Base-by-base conservation (phyloP, 768 basidiomycete species). In the Rhodotorula graminis region DNA sequence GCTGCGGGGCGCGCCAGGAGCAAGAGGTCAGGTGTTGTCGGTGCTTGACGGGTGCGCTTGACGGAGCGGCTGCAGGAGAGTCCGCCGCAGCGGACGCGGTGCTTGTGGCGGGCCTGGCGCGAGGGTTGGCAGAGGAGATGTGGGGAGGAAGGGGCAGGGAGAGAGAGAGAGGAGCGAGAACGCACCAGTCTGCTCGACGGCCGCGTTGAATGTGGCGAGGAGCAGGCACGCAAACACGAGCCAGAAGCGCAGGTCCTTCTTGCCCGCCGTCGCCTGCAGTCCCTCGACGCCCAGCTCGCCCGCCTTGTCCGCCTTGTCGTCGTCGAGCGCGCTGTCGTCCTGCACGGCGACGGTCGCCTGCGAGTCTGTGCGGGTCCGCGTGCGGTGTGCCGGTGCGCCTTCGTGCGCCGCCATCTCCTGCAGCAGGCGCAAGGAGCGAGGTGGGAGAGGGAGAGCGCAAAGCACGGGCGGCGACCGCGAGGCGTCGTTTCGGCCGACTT, bases 181-280 rank as follows among this genome's bases (percentile, higher is more conserved):
- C 6, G 77, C 69, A 49, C 65, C 65, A 2, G 77, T 79, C 49
- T 79, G 63, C 53, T 82, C 82, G 33, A 83, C 70, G 11, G 82
- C 82, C n/a, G 78, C 76, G 25, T 65, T 53, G 44, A 65, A 65
- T 18, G 64, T 65, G 2, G 64, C 64, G 2, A 78, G 56, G 75
- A 70, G 56, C 79, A 79, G 56, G 1, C 79, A 72, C 1, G 71
- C 40, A 42, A 82, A 79, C 25, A 82, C 77, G 42, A 82, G 76
- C 82, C 81, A 81, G 72, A 83, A 82, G 14, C 55, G 59, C n/a
- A 71, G 14, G 47, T 61, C 64, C 46, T 62, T 71, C 49, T 46
- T 53, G 27, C 44, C 61, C 46, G 10, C 3, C 44, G 7, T 7
- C 9, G 29, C 40, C 18, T 15, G n/a, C 29, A 29, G 19, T 8